phyloP scores from a whole-genome alignment of 1,284 basidiomycete genomes.

The Ganoderma sinense region DNA sequence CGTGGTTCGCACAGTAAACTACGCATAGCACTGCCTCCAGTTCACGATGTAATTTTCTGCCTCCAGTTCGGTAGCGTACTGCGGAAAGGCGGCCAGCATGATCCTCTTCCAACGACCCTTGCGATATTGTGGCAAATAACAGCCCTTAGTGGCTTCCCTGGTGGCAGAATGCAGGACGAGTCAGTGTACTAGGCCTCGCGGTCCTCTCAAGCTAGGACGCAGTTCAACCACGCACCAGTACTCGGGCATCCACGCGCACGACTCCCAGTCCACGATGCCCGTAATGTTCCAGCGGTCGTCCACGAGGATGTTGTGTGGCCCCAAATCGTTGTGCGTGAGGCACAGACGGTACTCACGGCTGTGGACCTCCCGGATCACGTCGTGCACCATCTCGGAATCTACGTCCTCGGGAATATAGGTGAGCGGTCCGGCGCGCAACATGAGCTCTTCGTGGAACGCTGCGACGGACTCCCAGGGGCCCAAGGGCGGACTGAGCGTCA shows the following conservation, averaged over 20 bases:
- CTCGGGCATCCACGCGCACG: conserved; percentile 36
- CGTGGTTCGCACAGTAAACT: not conserved
- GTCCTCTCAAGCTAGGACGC: not conserved
- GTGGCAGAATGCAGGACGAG: no score
- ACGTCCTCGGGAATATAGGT: not conserved
- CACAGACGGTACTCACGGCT: conserved; percentile 13
- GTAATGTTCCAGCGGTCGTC: conserved; percentile 29
- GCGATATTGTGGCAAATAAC: conserved; percentile 13
- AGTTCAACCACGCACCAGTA: conserved; percentile 30
- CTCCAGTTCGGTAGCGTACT: conserved; percentile 9
- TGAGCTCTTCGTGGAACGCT: conserved; percentile 8
- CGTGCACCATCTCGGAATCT: not conserved
- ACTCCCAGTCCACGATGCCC: conserved; percentile 38
- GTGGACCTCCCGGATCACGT: not conserved
- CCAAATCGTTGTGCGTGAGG: conserved; percentile 35
- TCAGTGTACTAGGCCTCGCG: no score
- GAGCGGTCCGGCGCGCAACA: not conserved
- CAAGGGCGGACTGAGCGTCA: conserved; percentile 4
- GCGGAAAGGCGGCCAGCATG: conserved; percentile 15
- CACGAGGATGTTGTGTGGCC: conserved; percentile 33
- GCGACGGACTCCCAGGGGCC: conserved; percentile 15
- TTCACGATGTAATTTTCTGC: conserved; percentile 20
- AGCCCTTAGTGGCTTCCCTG: conserved; percentile 21
- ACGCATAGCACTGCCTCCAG: not conserved
- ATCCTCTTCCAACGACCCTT: conserved; percentile 15